Base-by-base conservation (phyloP, 2,329 filamentous ascomycete genomes). In the Emmonsia crescens region DNA sequence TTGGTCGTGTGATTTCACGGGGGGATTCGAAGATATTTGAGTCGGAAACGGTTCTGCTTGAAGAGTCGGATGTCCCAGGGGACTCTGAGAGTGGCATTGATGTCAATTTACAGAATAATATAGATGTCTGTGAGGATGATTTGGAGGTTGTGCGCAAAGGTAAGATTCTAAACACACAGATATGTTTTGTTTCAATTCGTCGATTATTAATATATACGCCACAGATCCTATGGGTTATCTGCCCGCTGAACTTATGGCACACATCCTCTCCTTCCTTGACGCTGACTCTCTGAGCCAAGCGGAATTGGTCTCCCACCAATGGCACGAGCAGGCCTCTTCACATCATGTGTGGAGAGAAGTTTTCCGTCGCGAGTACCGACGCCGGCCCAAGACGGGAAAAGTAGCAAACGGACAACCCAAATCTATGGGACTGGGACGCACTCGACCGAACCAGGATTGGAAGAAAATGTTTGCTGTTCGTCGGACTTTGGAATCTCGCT, bases 391-490 rank as follows among this genome's bases (percentile, higher is more conserved):
- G 62, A 64, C 66, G 31, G 62, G 62, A 46, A 68, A 62, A 31
- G 52, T 61, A 31, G 52, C 49, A 5, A 59, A 57, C 24, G 63
- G 65, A n/a, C 60, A 60, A 24, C 59, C 62, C 0, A 57, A 59
- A 27, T 64, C 68, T n/a, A 72, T 75, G 14, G 85, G 84, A 4
- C 71, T 82, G 40, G 84, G 85, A 55, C 80, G 78, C 65, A 72
- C 75, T 40, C 66, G 71, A 63, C 85, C 85, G 3, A 80, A 81
- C 44, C 89, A 89, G 67, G 83, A 96, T 71, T 99, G 91, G 91
- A 90, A 89, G 75, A 83, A 85, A 66, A 89, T 96, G 72, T 96
- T 92, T 74, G 81, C 85, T 67, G 87, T 89, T 52, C 87, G 89
- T 67, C 83, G 86, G 63, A 83, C 88, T 64, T 82, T 99, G 64